Conservation (phyloP, 2,329 filamentous ascomycete species). For the Fusarium dlaminii region DNA sequence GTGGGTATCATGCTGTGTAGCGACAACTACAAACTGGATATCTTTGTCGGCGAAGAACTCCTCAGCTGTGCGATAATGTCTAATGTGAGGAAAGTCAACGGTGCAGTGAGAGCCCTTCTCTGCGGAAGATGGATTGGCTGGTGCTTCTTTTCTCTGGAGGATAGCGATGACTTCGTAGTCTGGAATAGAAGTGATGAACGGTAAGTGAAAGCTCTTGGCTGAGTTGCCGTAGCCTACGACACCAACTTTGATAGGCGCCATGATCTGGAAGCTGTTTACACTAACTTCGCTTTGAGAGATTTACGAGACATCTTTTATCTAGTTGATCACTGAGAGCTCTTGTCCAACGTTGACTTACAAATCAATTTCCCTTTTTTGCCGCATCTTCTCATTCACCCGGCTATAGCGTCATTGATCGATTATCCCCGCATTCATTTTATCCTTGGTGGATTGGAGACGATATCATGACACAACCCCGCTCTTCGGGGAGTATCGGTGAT, state of each 20-base stretch:
- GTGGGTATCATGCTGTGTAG: conserved; percentile 33
- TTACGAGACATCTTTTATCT: not conserved
- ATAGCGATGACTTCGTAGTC: conserved; percentile 59
- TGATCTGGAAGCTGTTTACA: conserved; percentile 23
- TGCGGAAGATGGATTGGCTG: conserved; percentile 40
- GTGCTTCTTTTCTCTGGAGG: conserved; percentile 56
- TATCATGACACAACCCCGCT: not conserved
- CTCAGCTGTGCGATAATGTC: conserved; percentile 66
- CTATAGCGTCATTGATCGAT: not conserved
- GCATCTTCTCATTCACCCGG: not conserved
- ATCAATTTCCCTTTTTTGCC: not conserved
- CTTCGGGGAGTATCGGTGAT: not conserved
- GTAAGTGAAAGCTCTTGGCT: conserved; percentile 59
- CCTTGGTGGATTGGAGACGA: not conserved
- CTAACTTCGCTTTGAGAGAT: not conserved
- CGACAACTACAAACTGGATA: conserved; percentile 69
- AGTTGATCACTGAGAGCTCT: too few species aligned
- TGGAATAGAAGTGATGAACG: conserved; percentile 58
- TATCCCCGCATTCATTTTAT: conserved; percentile 10
- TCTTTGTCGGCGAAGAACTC: conserved; percentile 66
- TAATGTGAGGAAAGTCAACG: conserved; percentile 58
- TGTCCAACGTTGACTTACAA: not conserved
- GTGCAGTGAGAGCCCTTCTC: conserved; percentile 54
- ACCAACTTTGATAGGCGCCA: conserved; percentile 55
- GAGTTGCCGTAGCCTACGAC: conserved; percentile 61